Conservation (phyloP, 805 yeast genomes). For the Danielia reshetovae region DNA sequence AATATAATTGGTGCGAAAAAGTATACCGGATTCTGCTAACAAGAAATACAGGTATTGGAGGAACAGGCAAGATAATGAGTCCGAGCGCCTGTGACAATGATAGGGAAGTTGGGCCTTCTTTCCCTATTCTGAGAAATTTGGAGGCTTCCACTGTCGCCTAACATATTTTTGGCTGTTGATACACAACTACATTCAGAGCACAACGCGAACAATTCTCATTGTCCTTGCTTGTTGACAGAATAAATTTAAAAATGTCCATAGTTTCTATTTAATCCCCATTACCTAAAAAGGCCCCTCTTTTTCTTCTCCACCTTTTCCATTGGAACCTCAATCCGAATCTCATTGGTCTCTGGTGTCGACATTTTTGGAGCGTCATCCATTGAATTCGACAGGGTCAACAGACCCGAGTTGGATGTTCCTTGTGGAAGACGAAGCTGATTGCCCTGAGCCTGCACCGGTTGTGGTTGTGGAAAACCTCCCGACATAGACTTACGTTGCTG, state of each 20-base stretch:
- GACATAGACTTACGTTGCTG: slow-evolving; percentile 13
- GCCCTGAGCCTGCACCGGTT: not conserved
- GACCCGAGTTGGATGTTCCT: slow-evolving; percentile 14
- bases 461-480: slow-evolving; percentile 11
- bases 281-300: slow-evolving; percentile 26
- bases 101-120: too few species aligned
- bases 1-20: not conserved
- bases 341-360: slow-evolving; percentile 16
- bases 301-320: slow-evolving; percentile 23
- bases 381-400: slow-evolving; percentile 21
- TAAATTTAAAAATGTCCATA: too few species aligned
- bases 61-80: too few species aligned
- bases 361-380: slow-evolving; percentile 24
- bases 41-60: too few species aligned
- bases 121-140: too few species aligned
- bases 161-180: too few species aligned
- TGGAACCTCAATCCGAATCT: slow-evolving; percentile 18
- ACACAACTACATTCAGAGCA: too few species aligned
- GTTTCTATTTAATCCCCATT: not conserved
- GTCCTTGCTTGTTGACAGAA: too few species aligned
- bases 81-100: too few species aligned
- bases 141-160: too few species aligned
- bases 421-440: slow-evolving; percentile 10
- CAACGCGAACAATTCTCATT: too few species aligned
- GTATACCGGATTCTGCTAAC: not conserved